Evolutionary conservation across 805 yeast species (phyloP).

Genomic region (Blastobotrys muscicola): DNA sequence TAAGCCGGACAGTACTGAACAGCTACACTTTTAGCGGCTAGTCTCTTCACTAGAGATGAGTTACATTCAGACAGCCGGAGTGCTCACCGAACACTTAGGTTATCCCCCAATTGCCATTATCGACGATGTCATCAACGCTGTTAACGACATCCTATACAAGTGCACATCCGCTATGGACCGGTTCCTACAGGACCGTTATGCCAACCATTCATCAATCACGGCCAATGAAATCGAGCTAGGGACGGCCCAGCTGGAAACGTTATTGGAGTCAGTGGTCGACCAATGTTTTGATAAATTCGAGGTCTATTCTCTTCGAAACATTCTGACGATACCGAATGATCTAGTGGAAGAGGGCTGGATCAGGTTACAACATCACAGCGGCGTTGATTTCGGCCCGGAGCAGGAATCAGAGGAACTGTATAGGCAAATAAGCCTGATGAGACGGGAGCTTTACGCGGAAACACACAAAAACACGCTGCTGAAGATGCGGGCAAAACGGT

Average conservation of each 20-base stretch:
- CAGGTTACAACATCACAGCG: conserved; percentile 58
- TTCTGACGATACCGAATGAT: conserved; percentile 59
- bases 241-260: conserved; percentile 67
- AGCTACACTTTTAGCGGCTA: too few relatives aligned
- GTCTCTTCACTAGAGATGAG: background rate
- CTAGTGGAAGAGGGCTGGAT: conserved; percentile 58
- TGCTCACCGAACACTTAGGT: conserved; percentile 79
- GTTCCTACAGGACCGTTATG: conserved; percentile 38
- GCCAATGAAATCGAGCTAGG: conserved; percentile 57
- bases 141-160: conserved; percentile 72
- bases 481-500: background rate
- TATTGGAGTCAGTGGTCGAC: conserved; percentile 68
- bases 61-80: conserved; percentile 9
- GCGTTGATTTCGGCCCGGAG: conserved; percentile 16
- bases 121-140: conserved; percentile 83
- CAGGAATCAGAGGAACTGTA: background rate
- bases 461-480: background rate
- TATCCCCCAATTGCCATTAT: conserved; percentile 73
- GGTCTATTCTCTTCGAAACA: conserved; percentile 67
- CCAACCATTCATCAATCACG: conserved; percentile 11
- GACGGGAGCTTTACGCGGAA: conserved; percentile 1
- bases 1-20: too few relatives aligned
- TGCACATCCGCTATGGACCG: conserved; percentile 73
- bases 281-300: conserved; percentile 80
- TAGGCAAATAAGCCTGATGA: background rate